Percentiles rank a stretch among this genome's conserved stretches.
Conservation (phyloP, 139 green algal genomes). For the Bryopsis sp. region DNA sequence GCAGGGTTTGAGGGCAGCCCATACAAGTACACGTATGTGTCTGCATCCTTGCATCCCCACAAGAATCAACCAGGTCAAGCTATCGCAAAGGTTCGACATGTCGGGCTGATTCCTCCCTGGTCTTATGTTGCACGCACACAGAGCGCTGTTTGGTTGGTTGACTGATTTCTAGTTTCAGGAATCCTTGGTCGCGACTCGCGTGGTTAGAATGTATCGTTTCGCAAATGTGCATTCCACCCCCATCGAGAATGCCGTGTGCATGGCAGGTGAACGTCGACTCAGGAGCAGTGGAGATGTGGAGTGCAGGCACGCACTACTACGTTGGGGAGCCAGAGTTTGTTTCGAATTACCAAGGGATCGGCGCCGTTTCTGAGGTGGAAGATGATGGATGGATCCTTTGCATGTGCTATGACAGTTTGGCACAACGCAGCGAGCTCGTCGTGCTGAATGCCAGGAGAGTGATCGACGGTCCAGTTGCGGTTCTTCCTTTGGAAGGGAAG, state of each 20-base stretch:
- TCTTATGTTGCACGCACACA: too few relatives aligned
- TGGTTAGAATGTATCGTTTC: too few relatives aligned
- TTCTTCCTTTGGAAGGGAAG: not conserved
- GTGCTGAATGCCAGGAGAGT: constrained; percentile 36
- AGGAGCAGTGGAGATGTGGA: constrained; percentile 9
- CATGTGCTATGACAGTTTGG: constrained; percentile 26
- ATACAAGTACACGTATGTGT: not conserved
- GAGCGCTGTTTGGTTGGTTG: too few relatives aligned
- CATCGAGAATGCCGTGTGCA: not conserved
- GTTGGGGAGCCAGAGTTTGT: constrained; percentile 45
- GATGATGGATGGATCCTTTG: constrained; percentile 45
- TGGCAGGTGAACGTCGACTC: constrained; percentile 15
- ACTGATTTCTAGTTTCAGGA: too few relatives aligned
- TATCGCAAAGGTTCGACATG: constrained; percentile 26
- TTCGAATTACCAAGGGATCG: too few relatives aligned
- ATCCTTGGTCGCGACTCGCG: too few relatives aligned
- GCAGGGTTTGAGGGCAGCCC: not conserved
- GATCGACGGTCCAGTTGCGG: not conserved
- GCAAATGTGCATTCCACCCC: not conserved
- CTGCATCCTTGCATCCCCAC: constrained; percentile 18
- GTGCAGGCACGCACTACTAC: constrained; percentile 17
- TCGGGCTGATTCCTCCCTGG: too few relatives aligned
- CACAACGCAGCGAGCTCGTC: constrained; percentile 23
- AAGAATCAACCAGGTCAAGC: constrained; percentile 32
- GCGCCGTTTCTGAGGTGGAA: too few relatives aligned